These are phyloP conservation scores for Clonostachys chloroleuca DNA, from an alignment of 2,329 filamentous ascomycete species.

Conservation along the genomic window DNA sequence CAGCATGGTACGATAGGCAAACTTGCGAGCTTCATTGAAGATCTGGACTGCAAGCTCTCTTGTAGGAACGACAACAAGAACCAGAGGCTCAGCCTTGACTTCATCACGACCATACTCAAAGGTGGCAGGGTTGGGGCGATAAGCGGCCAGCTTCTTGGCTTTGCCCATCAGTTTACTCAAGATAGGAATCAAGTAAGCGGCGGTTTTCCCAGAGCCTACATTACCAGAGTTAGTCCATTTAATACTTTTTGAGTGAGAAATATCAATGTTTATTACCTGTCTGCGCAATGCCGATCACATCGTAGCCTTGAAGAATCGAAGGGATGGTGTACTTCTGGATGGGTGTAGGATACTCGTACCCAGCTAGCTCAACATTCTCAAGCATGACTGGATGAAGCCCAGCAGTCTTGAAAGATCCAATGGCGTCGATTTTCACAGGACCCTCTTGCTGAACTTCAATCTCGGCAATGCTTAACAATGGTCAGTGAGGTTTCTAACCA, in stretches of 20 bases:
- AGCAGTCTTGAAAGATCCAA: conserved; percentile 63
- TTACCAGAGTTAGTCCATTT: neutral
- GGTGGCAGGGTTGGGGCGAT: conserved; percentile 61
- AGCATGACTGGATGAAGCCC: conserved; percentile 82
- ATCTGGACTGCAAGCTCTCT: conserved; percentile 92
- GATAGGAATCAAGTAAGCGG: conserved; percentile 85
- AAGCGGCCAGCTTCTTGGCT: conserved; percentile 78
- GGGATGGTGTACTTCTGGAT: conserved; percentile 86
- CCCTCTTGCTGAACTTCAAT: conserved; percentile 57
- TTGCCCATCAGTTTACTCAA: conserved; percentile 94
- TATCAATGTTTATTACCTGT: conserved; percentile 61
- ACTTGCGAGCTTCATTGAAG: conserved; percentile 86
- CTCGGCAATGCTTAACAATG: conserved; percentile 39
- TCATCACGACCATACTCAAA: conserved; percentile 42
- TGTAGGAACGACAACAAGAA: conserved; percentile 80
- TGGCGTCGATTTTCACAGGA: conserved; percentile 40
- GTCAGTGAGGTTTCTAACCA: conserved; percentile 12
- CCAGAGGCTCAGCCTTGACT: conserved; percentile 78
- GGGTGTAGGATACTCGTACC: conserved; percentile 72
- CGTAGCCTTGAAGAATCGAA: conserved; percentile 69
- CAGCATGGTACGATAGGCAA: conserved; percentile 93
- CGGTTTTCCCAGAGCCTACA: conserved; percentile 91
- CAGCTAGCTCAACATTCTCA: conserved; percentile 69
- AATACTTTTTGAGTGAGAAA: neutral
- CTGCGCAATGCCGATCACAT: conserved; percentile 86